Evolutionary conservation across 1,284 basidiomycete species (phyloP).

Genomic region (Cutaneotrichosporon arboriforme): DNA sequence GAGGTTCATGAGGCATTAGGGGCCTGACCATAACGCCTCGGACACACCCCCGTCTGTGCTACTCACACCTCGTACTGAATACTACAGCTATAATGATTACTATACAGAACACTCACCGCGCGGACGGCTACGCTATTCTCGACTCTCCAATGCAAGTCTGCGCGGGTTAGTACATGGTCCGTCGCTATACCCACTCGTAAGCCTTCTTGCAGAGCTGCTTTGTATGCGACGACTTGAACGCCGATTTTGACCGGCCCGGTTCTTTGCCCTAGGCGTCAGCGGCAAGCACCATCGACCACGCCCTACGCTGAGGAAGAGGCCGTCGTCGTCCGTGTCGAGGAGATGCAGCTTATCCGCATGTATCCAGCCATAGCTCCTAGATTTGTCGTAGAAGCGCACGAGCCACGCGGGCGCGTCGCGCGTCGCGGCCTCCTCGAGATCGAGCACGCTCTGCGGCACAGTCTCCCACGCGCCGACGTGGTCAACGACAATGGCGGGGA

Average conservation of each 20-base stretch:
- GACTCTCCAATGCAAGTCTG: too few relatives aligned
- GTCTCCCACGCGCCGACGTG: conserved; percentile 48
- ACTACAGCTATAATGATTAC: too few relatives aligned
- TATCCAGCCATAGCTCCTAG: conserved; percentile 59
- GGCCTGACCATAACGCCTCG: too few relatives aligned
- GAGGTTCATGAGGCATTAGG: too few relatives aligned
- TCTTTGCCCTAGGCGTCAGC: conserved; percentile 29
- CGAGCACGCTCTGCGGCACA: conserved; percentile 54
- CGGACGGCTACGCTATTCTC: too few relatives aligned
- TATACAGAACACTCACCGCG: too few relatives aligned
- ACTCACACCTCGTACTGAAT: too few relatives aligned
- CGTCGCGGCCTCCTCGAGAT: conserved; percentile 36
- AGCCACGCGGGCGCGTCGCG: conserved; percentile 45
- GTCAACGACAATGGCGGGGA: conserved; percentile 48
- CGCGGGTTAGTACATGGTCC: too few relatives aligned
- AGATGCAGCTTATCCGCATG: conserved; percentile 52
- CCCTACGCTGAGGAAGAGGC: conserved; percentile 25
- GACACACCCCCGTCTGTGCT: too few relatives aligned
- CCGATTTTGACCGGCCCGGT: conserved; percentile 11
- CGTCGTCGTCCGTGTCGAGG: conserved; percentile 56
- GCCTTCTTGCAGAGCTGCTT: conserved; percentile 20
- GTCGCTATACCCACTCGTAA: conserved; percentile 12
- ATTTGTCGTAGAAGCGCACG: conserved; percentile 64
- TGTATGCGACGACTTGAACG: conserved; percentile 21
- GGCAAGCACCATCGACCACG: too few relatives aligned